Evolutionary conservation across 2,329 filamentous ascomycete species (phyloP).

Genomic region (Hyphodiscus sp.): DNA sequence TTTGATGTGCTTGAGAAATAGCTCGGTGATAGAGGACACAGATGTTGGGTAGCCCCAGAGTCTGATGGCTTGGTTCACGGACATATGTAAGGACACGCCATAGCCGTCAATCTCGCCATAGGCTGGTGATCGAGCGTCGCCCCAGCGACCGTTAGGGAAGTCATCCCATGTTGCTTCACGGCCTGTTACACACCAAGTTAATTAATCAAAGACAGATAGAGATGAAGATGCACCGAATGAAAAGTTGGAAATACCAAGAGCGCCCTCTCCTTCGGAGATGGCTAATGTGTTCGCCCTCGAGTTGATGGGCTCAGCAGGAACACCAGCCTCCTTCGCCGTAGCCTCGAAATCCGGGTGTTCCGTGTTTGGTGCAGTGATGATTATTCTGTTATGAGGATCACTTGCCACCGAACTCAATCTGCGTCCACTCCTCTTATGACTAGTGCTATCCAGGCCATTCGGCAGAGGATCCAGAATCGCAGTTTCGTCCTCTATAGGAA

Average conservation of each 20-base stretch:
- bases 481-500: conserved; percentile 38
- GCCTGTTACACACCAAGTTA: neutral
- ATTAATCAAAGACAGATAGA: conserved; percentile 48
- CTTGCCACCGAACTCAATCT: conserved; percentile 60
- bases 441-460: neutral
- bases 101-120: conserved; percentile 99
- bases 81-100: conserved; percentile 89
- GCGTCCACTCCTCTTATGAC: conserved; percentile 3
- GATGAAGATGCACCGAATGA: neutral
- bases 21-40: conserved; percentile 62
- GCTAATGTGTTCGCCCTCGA: conserved; percentile 78
- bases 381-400: conserved; percentile 80
- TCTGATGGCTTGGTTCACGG: conserved; percentile 71
- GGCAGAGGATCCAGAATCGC: conserved; percentile 32
- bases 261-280: conserved; percentile 89
- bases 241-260: conserved; percentile 48
- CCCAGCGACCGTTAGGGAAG: conserved; percentile 93
- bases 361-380: conserved; percentile 60
- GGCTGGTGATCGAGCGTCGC: conserved; percentile 84
- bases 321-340: conserved; percentile 67
- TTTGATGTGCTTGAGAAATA: conserved; percentile 77
- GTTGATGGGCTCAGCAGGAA: conserved; percentile 69
- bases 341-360: conserved; percentile 63
- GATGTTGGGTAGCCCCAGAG: conserved; percentile 78
- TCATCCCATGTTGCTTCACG: conserved; percentile 88